Percentiles rank a stretch among this genome's conserved stretches.
These are phyloP conservation scores for Glycyrrhiza uralensis DNA, from an alignment of 306 rosid species.

Conservation along the genomic window DNA sequence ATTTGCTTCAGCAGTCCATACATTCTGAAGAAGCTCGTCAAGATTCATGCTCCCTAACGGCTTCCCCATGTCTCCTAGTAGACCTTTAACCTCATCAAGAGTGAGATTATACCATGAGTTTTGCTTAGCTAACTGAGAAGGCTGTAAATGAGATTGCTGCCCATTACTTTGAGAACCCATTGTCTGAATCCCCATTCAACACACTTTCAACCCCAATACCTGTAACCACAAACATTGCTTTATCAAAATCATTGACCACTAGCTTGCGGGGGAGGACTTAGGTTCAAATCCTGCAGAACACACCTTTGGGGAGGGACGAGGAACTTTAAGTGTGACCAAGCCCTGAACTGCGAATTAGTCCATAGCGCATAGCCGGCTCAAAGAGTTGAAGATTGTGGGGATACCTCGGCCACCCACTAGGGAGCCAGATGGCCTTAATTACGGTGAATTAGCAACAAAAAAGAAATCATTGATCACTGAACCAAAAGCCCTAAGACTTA, in stretches of 20 bases:
- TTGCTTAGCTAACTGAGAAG: constrained; percentile 46
- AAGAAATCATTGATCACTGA: not conserved
- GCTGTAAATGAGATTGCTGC: constrained; percentile 61
- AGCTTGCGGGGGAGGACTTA: too few species aligned
- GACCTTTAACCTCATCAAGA: constrained; percentile 56
- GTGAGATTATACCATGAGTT: constrained; percentile 69
- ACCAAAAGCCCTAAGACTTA: constrained; percentile 18
- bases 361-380: too few species aligned
- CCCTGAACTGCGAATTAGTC: too few species aligned
- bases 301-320: too few species aligned
- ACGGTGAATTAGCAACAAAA: too few species aligned
- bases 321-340: too few species aligned
- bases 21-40: constrained; percentile 72
- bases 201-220: constrained; percentile 31
- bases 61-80: constrained; percentile 53
- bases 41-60: constrained; percentile 71
- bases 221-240: constrained; percentile 14
- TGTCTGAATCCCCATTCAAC: constrained; percentile 71
- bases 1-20: constrained; percentile 68
- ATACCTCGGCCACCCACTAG: too few species aligned
- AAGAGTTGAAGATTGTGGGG: too few species aligned
- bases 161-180: constrained; percentile 67
- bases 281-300: too few species aligned
- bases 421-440: too few species aligned
- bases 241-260: not conserved